Base-by-base conservation (phyloP, 2,329 filamentous ascomycete species). In the Orbilia ellipsospora region DNA sequence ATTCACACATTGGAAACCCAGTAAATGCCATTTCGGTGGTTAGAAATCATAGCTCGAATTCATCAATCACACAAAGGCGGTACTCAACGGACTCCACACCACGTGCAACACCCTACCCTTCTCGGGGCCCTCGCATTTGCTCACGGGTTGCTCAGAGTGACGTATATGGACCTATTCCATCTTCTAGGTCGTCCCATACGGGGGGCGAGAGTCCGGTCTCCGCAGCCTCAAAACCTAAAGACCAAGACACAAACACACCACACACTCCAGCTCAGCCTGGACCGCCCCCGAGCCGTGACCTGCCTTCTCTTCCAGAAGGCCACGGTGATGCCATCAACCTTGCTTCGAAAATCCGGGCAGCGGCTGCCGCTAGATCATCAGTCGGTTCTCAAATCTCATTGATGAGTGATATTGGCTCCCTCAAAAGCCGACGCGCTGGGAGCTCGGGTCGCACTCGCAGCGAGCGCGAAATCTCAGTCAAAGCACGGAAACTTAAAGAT, bases 231-330 rank as follows among this genome's bases (percentile, higher is more conserved):
- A 64, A 68, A 42, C 36, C 15, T 18, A 61, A 62, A n/a, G 60
- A 69, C 16, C 56, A 23, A 12, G 55, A 61, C 23, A 48, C 61
- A 28, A 64, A 42, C 44, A 28, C 60, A 51, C 51, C 64, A 23
- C 78, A 70, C 59, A 61, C 48, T 42, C 77, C 72, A 15, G 59
- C 77, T 5, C 72, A 60, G n/a, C 78, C 79, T 12, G 79, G 79
- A 1, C 79, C 79, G 16, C 79, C 79, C 6, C 79, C 79, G 15
- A 79, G 65, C 23, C 77, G 78, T 55, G 75, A 65, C 23, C 45
- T 80, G 15, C 79, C 79, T n/a, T 79, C 79, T 12, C 73, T 79
- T 54, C 79, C 79, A 2, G 78, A 78, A 73, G 75, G 66, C 10
- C 78, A 78, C 18, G 78, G 65, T 56, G 68, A 73, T 50, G 61